phyloP scores from a whole-genome alignment of 2,329 filamentous ascomycete species.

The Fusarium begoniae region DNA sequence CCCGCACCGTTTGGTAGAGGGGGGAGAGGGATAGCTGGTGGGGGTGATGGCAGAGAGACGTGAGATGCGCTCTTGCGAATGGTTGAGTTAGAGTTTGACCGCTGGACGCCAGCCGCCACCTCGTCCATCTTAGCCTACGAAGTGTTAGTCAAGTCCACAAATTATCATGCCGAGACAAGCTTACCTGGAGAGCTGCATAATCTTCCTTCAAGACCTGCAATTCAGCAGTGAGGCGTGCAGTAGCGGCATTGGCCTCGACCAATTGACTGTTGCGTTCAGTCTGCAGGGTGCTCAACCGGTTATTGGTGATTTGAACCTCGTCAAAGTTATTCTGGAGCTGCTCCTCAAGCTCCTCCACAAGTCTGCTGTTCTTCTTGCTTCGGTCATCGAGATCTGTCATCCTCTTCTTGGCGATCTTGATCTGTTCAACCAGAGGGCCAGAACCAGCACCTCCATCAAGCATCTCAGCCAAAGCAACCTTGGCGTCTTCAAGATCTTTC shows the following conservation, averaged over 20 bases:
- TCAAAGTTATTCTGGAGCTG: conserved; percentile 96
- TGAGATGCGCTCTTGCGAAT: conserved; percentile 87
- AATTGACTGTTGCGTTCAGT: conserved; percentile 78
- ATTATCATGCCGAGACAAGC: conserved; percentile 37
- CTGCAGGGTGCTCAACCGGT: conserved; percentile 84
- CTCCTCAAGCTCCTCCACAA: conserved; percentile 96
- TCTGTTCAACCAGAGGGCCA: conserved; percentile 62
- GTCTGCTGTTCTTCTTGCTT: conserved; percentile 90
- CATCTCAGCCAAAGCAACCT: conserved; percentile 62
- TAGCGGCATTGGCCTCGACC: conserved; percentile 78
- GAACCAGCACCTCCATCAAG: conserved; percentile 58
- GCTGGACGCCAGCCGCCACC: conserved; percentile 56
- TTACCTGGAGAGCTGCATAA: conserved; percentile 80
- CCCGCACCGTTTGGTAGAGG: conserved; percentile 76
- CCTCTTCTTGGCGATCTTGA: conserved; percentile 71
- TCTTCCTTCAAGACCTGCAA: conserved; percentile 74
- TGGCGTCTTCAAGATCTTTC: conserved; percentile 70
- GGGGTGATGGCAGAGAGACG: conserved; percentile 87
- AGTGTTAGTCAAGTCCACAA: conserved; percentile 39
- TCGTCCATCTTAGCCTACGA: conserved; percentile 70
- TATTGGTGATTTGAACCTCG: conserved; percentile 84
- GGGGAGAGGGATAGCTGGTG: conserved; percentile 94
- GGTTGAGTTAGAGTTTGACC: conserved; percentile 72
- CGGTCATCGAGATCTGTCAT: conserved; percentile 68
- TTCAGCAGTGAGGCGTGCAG: conserved; percentile 71